Percentiles rank a stretch among this genome's conserved stretches.
These are phyloP conservation scores for Fusarium liriodendri DNA, from an alignment of 2,329 filamentous ascomycete species.

Conservation along the genomic window DNA sequence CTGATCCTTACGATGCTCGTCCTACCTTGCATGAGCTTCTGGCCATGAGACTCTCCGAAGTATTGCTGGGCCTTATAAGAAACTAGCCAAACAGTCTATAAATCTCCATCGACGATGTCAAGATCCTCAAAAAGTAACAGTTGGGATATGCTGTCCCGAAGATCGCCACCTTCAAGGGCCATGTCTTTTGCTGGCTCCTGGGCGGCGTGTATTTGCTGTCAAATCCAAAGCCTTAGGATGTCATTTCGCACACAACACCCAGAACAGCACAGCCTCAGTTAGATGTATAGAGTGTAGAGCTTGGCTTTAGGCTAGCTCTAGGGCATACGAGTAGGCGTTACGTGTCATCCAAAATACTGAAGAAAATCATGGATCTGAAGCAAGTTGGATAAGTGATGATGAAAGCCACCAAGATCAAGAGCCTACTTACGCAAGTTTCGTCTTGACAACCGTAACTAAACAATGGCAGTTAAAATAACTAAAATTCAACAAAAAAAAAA, in stretches of 20 bases:
- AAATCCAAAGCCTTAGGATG: too few species aligned
- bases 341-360: background rate
- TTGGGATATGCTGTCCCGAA: background rate
- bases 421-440: background rate
- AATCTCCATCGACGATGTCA: background rate
- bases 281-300: too few species aligned
- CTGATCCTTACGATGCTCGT: background rate
- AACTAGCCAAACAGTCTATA: background rate
- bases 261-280: constrained; percentile 5
- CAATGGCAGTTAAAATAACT: background rate
- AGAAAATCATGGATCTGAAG: too few species aligned
- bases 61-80: constrained; percentile 1
- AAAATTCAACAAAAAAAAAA: too few species aligned
- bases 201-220: too few species aligned
- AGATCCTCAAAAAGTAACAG: background rate
- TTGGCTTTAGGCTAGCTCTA: too few species aligned
- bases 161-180: background rate
- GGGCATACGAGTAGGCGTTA: too few species aligned
- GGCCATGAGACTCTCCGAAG: background rate
- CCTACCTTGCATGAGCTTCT: background rate
- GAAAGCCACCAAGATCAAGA: too few species aligned
- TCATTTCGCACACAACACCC: constrained; percentile 3
- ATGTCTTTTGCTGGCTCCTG: too few species aligned
- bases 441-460: background rate
- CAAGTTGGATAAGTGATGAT: too few species aligned